Base-by-base conservation (phyloP, 2,329 filamentous ascomycete genomes). In the Fusarium sp. region DNA sequence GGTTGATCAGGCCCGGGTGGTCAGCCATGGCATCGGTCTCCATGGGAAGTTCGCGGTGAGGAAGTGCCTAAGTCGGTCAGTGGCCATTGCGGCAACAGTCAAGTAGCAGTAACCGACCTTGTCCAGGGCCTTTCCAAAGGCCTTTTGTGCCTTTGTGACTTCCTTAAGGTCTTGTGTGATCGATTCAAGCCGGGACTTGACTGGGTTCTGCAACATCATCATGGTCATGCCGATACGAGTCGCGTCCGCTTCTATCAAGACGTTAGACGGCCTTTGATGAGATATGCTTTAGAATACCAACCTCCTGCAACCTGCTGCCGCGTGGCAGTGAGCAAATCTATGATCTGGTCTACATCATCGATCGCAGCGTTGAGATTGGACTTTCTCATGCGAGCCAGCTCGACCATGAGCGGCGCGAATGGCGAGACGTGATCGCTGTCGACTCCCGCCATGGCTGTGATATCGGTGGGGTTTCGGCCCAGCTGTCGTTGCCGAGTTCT, bases 61-160 rank as follows among this genome's bases (percentile, higher is more conserved):
- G 87, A 7, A 83, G 70, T 20, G 83, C 83, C 82, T 84, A 24
- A 42, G 31, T 58, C 40, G 35, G 75, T 80, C 64, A 80, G 66
- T 57, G 34, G 52, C 50, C 18, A 16, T 47, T 14, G 18, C 6
- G 7, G 27, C 38, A 42, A 37, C 35, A 14, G 42, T 47, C n/a
- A 45, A 52, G 58, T 16, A 31, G 4, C 16, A 18, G 27, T 6
- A 37, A 68, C 83, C 47, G 82, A 94, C 93, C 87, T 93, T 94
- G 82, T 98, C 94, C 34, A 99, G 86, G 7, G 93, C 91, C 80
- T 95, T 98, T 76, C 92, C 92, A 82, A 97, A 97, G 74, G 92
- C 93, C 81, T 92, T 94, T 67, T 97, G 92, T 3, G 92, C 92
- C 72, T 92, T 93, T 77, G 97, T 93, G 4, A 96, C 92, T 64